These are phyloP conservation scores for Colletotrichum lupini DNA, from an alignment of 2,329 filamentous ascomycete species.

Conservation along the genomic window DNA sequence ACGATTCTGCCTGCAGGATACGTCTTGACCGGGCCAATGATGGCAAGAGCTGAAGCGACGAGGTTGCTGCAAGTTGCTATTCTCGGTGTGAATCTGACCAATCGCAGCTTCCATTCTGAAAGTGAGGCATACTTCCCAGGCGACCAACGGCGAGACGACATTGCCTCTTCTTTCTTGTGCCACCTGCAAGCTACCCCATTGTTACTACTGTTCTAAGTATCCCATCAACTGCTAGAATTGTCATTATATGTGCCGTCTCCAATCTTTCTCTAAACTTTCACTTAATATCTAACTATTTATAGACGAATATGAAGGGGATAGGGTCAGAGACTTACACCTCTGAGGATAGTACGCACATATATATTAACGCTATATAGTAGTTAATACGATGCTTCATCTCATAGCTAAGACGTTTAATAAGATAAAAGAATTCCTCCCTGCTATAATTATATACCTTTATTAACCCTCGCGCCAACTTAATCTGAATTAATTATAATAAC, in stretches of 20 bases:
- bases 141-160: not conserved
- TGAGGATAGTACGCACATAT: no score
- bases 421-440: no score
- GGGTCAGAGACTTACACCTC: no score
- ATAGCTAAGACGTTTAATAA: no score
- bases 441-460: no score
- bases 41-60: not conserved
- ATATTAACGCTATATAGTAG: no score
- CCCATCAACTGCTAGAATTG: accelerated
- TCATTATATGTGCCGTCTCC: no score
- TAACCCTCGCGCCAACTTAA: no score
- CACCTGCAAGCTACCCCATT: accelerated
- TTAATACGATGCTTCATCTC: no score
- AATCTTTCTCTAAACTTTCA: no score
- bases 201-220: no score
- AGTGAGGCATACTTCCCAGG: not conserved
- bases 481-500: no score
- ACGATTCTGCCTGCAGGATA: not conserved
- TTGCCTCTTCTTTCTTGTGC: not conserved
- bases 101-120: not conserved
- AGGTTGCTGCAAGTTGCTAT: not conserved
- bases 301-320: accelerated
- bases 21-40: not conserved
- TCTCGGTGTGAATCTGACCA: not conserved
- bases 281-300: accelerated